Percentiles rank a stretch among this genome's conserved stretches.
These are phyloP conservation scores for Xerocomellus intermedius DNA, from an alignment of 768 basidiomycete species.

Conservation along the genomic window DNA sequence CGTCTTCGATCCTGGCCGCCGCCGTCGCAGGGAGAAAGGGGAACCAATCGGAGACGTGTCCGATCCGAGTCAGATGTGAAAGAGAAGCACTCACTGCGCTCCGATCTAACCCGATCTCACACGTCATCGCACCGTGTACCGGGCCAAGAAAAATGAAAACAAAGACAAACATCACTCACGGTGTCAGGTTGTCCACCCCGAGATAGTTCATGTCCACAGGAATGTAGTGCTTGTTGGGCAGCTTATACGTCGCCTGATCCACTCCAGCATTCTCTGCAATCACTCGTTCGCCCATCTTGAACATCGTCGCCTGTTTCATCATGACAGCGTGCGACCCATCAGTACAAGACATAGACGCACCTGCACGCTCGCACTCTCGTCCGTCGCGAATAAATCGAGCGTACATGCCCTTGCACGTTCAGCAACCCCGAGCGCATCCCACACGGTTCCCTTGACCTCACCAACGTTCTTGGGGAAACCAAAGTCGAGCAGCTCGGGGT, in stretches of 20 bases:
- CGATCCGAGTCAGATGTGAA: background rate
- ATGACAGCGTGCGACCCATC: background rate
- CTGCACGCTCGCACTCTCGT: constrained; percentile 92
- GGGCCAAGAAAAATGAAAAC: background rate
- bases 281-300: constrained; percentile 80
- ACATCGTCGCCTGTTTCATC: constrained; percentile 74
- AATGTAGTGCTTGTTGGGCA: constrained; percentile 96
- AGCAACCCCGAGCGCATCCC: constrained; percentile 57
- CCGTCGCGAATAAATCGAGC: constrained; percentile 77
- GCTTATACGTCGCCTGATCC: constrained; percentile 59
- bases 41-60: constrained; percentile 10
- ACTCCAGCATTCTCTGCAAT: constrained; percentile 64
- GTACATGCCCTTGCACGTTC: constrained; percentile 59
- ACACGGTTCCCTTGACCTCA: constrained; percentile 48
- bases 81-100: background rate
- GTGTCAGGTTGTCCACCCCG: constrained; percentile 65
- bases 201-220: constrained; percentile 81
- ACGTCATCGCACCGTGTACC: constrained; percentile 15
- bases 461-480: constrained; percentile 34
- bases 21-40: background rate
- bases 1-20: constrained; percentile 30
- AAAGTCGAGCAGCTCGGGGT: constrained; percentile 54
- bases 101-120: constrained; percentile 12
- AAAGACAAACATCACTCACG: constrained; percentile 42
- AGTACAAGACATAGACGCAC: constrained; percentile 37